phyloP scores from a whole-genome alignment of 2,329 filamentous ascomycete species.

The Aphanocladium album region DNA sequence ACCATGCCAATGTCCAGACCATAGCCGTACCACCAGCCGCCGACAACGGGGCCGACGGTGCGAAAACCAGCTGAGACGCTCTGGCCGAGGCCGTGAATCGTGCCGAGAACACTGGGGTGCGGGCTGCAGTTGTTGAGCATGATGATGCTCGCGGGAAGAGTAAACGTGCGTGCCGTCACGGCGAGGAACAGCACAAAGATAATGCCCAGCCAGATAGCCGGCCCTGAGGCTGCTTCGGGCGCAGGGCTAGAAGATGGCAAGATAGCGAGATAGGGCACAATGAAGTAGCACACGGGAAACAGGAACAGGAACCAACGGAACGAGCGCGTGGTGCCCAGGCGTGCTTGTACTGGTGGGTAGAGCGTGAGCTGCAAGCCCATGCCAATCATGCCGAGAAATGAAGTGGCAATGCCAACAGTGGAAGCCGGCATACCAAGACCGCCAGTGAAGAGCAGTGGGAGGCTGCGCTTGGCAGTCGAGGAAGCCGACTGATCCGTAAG shows the following conservation, averaged over 20 bases:
- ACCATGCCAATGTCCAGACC: slow-evolving; percentile 42
- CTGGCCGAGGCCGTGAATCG: slow-evolving; percentile 50
- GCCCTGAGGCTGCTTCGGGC: slow-evolving; percentile 40
- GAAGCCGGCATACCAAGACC: slow-evolving; percentile 63
- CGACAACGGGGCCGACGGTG: slow-evolving; percentile 45
- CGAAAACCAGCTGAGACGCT: slow-evolving; percentile 46
- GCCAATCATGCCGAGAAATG: slow-evolving; percentile 63
- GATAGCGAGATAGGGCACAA: slow-evolving; percentile 63
- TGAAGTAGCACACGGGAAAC: slow-evolving; percentile 62
- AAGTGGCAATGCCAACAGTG: slow-evolving; percentile 63
- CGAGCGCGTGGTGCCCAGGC: slow-evolving; percentile 61
- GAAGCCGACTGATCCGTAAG: slow-evolving; percentile 24
- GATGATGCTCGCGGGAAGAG: slow-evolving; percentile 53
- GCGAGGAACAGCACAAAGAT: slow-evolving; percentile 60
- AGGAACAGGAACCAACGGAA: slow-evolving; percentile 61
- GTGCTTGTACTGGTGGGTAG: slow-evolving; percentile 60
- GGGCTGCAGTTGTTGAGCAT: slow-evolving; percentile 57
- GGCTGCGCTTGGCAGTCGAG: slow-evolving; percentile 23
- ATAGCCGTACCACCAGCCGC: slow-evolving; percentile 43
- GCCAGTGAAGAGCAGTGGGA: slow-evolving; percentile 55
- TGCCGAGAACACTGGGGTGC: slow-evolving; percentile 52
- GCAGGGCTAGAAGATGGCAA: slow-evolving; percentile 46
- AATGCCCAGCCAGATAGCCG: slow-evolving; percentile 56
- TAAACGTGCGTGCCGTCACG: slow-evolving; percentile 68
- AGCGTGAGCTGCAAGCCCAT: slow-evolving; percentile 64